phyloP scores from a whole-genome alignment of 148 eudicot genomes.

The Bassia scoparia region DNA sequence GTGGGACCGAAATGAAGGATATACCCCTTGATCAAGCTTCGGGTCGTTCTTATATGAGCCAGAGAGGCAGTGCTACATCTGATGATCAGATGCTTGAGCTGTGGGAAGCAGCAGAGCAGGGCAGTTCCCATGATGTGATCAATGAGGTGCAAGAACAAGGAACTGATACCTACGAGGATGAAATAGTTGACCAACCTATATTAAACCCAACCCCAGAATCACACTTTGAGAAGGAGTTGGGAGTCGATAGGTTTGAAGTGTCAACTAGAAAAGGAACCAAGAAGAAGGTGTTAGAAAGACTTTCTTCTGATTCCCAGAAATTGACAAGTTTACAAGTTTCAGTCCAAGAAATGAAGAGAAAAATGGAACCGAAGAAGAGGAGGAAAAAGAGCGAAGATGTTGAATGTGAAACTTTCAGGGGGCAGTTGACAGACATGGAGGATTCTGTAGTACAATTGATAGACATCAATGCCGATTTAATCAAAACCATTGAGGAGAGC shows the following conservation, averaged over 20 bases:
- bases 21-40: conserved; percentile 84
- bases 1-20: conserved; percentile 63
- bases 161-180: conserved; percentile 29
- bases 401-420: conserved; percentile 51
- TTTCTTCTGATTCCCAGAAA: conserved; percentile 63
- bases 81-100: conserved; percentile 79
- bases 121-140: conserved; percentile 23
- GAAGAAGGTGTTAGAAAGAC: conserved; percentile 51
- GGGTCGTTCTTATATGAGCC: conserved; percentile 38
- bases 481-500: conserved; percentile 44
- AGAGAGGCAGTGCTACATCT: conserved; percentile 40
- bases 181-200: conserved; percentile 23
- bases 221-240: conserved; percentile 63
- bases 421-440: conserved; percentile 63
- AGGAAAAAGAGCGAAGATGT: conserved; percentile 38
- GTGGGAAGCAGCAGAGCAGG: conserved; percentile 67
- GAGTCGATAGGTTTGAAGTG: conserved; percentile 57
- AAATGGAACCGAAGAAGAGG: conserved; percentile 47
- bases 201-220: conserved; percentile 40
- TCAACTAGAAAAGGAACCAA: conserved; percentile 34
- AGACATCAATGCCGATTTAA: conserved; percentile 52
- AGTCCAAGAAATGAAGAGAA: conserved; percentile 55
- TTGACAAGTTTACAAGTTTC: conserved; percentile 47
- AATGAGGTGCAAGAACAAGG: conserved; percentile 33
- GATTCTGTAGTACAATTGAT: conserved; percentile 52